A percentile compares a stretch with the other conserved stretches of the same genome.
These are phyloP conservation scores for Cladosporium sp. DNA, from an alignment of 2,329 filamentous ascomycete genomes.

Conservation along the genomic window DNA sequence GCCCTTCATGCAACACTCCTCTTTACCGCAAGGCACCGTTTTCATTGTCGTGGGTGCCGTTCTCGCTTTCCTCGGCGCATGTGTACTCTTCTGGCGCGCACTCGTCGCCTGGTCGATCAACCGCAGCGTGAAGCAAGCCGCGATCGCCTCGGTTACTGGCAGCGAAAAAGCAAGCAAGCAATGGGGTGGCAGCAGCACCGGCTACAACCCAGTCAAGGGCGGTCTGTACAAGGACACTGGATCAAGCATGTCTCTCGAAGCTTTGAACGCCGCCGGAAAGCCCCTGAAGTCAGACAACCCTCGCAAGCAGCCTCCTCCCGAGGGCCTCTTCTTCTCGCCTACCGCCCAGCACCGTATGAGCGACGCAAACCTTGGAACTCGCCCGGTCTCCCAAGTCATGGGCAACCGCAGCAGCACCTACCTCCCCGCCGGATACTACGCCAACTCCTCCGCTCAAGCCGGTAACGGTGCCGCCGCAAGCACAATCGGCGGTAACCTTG, in stretches of 20 bases:
- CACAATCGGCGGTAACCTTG: slow-evolving; percentile 37
- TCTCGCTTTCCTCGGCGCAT: slow-evolving; percentile 74
- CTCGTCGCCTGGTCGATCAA: slow-evolving; percentile 88
- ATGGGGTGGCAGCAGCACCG: slow-evolving; percentile 27
- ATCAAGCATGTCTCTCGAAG: slow-evolving; percentile 54
- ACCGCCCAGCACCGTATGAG: slow-evolving; percentile 59
- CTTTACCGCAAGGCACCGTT: slow-evolving; percentile 82
- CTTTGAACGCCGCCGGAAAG: slow-evolving; percentile 39
- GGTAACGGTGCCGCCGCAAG: slow-evolving; percentile 38
- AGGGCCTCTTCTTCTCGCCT: slow-evolving; percentile 89
- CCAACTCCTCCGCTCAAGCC: slow-evolving; percentile 56
- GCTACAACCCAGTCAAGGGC: slow-evolving; percentile 23
- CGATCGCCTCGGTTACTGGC: slow-evolving; percentile 61
- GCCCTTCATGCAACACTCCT: slow-evolving; percentile 86
- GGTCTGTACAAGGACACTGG: slow-evolving; percentile 43
- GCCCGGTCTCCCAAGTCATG: slow-evolving; percentile 8
- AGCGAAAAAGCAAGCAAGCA: slow-evolving; percentile 29
- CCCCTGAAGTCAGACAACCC: slow-evolving; percentile 30
- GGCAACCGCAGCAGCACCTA: slow-evolving; percentile 68
- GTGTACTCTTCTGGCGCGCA: slow-evolving; percentile 81
- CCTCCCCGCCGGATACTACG: slow-evolving; percentile 87
- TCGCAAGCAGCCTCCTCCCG: slow-evolving; percentile 48
- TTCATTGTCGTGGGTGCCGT: slow-evolving; percentile 93
- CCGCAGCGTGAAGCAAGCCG: slow-evolving; percentile 80
- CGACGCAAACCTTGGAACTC: slow-evolving; percentile 15